Evolutionary conservation across 257 asterid species (phyloP), one percentile per base, ranked within the genome.

Genomic region (Coffea canephora): DNA sequence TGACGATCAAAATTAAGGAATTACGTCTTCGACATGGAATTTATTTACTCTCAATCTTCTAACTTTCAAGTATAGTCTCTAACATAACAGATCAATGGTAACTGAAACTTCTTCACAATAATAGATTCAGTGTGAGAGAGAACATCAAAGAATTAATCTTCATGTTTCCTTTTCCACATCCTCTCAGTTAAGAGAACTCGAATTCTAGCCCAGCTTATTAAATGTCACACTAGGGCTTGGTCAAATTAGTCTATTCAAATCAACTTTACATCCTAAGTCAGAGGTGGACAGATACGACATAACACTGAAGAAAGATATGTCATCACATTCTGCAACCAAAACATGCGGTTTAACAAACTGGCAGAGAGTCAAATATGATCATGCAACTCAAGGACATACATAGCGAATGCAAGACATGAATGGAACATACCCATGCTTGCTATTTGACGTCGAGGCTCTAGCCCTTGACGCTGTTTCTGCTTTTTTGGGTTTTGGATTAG

Each of bases 401-500:
- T 16, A 46, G 49, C 12, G 5, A 5, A 46, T 1, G 25, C 4
- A 27, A 36, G 16, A 68, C 55, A 49, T 34, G 49, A 83, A 81
- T 43, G 18, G 45, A 79, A 67, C 84, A 81, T 86, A 96, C 99
- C 94, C 90, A 73, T 83, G 91, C 90, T 88, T 88, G 87, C 85
- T 88, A 83, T 86, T 88, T 80, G 99, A 94, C 34, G 98, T 85
- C 45, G 98, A 94, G 67, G 91, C 97, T 86, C 91, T 90, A 80
- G 83, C 90, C 85, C 82, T 93, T 73, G 91, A 84, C 45, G 89
- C 52, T 69, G 82, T 80, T 71, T 88, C 97, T 13, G 89, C 83
- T 90, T 85, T 94, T 77, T 89, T 94, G 16, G 83, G 87, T 82
- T 90, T 92, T 71, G 94, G 88, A 75, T 84, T 86, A 78, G 91